A percentile compares a stretch with the other conserved stretches of the same genome.
phyloP scores from a whole-genome alignment of 2,329 filamentous ascomycete genomes.

The Pseudogymnoascus sp. region DNA sequence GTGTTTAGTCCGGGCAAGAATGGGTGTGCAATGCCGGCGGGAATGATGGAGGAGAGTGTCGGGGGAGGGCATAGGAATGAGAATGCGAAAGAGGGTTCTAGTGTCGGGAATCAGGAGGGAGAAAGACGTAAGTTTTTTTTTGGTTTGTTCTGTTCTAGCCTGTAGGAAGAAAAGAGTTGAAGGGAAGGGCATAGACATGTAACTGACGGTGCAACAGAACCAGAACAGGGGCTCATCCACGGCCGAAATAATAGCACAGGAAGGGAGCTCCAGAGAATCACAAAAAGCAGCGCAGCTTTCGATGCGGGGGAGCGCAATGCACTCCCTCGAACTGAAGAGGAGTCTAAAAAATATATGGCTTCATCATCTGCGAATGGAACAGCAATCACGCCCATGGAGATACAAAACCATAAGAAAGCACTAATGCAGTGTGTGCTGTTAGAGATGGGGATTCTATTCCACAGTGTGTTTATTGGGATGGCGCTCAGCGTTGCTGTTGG shows the following conservation, averaged over 20 bases:
- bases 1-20: constrained; percentile 34
- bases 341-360: constrained; percentile 26
- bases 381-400: constrained; percentile 23
- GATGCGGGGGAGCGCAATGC: constrained; percentile 55
- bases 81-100: background rate
- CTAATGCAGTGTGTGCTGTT: constrained; percentile 66
- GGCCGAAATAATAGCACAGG: constrained; percentile 11
- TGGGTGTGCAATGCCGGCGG: constrained; percentile 8
- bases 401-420: constrained; percentile 48
- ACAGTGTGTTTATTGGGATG: constrained; percentile 69
- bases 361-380: constrained; percentile 11
- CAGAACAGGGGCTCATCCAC: background rate
- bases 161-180: background rate
- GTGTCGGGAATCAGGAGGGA: background rate
- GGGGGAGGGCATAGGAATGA: background rate
- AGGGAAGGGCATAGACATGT: background rate
- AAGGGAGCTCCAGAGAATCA: constrained; percentile 14
- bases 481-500: constrained; percentile 57
- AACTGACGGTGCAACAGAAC: background rate
- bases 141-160: background rate
- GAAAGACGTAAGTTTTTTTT: background rate
- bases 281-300: constrained; percentile 53
- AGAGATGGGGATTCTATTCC: constrained; percentile 70
- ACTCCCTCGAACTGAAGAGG: constrained; percentile 48
- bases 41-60: background rate